Conservation (phyloP, 768 basidiomycete species). For the Tylopilus felleus region DNA sequence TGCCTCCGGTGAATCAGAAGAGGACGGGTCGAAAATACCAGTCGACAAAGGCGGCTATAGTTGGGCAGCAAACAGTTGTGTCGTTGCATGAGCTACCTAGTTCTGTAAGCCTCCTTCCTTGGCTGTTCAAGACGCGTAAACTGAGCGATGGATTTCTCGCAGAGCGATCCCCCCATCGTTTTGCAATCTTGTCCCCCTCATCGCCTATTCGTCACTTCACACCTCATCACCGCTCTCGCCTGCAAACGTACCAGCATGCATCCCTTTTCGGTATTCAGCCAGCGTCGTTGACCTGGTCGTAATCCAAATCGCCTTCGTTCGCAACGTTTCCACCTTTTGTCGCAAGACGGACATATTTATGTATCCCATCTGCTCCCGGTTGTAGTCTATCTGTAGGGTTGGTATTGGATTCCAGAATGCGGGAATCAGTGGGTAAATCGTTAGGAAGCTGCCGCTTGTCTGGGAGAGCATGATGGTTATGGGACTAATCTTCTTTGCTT, state of each 20-base stretch:
- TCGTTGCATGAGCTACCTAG: conserved; percentile 15
- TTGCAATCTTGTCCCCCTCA: background rate
- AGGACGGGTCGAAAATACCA: conserved; percentile 9
- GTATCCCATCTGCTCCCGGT: background rate
- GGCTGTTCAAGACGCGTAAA: background rate
- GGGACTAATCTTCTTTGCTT: background rate
- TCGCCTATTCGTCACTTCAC: background rate
- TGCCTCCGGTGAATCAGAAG: background rate
- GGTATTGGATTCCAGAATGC: conserved; percentile 3
- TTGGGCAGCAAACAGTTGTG: background rate
- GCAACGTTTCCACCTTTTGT: conserved; percentile 1
- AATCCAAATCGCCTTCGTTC: conserved; percentile 20
- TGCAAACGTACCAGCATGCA: conserved; percentile 4
- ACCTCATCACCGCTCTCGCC: background rate
- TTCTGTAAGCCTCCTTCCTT: conserved; percentile 10
- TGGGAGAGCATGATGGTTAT: conserved; percentile 4
- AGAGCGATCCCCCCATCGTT: background rate
- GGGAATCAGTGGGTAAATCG: conserved; percentile 1
- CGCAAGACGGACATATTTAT: conserved; percentile 15
- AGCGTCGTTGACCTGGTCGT: background rate
- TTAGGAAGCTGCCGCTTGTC: conserved; percentile 8
- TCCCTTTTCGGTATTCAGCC: conserved; percentile 5
- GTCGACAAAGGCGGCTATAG: conserved; percentile 1
- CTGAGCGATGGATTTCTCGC: background rate
- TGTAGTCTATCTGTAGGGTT: conserved; percentile 7